Conservation (phyloP, 192 early-diverging fungal genomes). For the Pilaira anomala region DNA sequence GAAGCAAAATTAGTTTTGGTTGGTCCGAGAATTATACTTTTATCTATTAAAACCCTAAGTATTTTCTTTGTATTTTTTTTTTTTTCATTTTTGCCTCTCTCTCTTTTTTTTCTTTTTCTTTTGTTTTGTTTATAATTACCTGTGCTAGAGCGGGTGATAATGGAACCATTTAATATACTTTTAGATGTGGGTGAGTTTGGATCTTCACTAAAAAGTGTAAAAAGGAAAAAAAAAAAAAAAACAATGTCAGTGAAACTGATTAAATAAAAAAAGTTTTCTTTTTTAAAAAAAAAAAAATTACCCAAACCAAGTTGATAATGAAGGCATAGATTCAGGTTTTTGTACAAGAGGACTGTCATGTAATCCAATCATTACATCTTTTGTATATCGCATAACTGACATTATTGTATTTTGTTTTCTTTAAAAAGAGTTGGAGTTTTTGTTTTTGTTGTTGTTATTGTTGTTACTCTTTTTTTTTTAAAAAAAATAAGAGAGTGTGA, state of each 20-base stretch:
- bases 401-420: conserved; percentile 2
- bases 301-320: conserved; percentile 33
- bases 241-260: too few species aligned
- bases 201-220: conserved; percentile 24
- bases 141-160: conserved; percentile 13
- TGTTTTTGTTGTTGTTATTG: too few species aligned
- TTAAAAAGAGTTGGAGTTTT: not conserved
- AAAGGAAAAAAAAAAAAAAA: not conserved
- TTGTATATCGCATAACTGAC: conserved; percentile 28
- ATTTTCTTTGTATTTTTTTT: too few species aligned
- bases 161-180: conserved; percentile 14
- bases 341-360: conserved; percentile 32
- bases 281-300: conserved; percentile 5
- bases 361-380: conserved; percentile 25
- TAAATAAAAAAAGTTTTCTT: too few species aligned
- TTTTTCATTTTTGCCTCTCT: not conserved
- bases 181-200: conserved; percentile 19
- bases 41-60: too few species aligned
- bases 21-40: conserved; percentile 52
- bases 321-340: conserved; percentile 32
- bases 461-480: too few species aligned
- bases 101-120: not conserved
- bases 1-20: conserved; percentile 58
- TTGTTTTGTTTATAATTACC: conserved; percentile 1
- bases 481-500: too few species aligned